Percentiles rank a stretch among this genome's conserved stretches.
Evolutionary conservation across 2,329 filamentous ascomycete genomes (phyloP).

Genomic region (Dothistroma septosporum): DNA sequence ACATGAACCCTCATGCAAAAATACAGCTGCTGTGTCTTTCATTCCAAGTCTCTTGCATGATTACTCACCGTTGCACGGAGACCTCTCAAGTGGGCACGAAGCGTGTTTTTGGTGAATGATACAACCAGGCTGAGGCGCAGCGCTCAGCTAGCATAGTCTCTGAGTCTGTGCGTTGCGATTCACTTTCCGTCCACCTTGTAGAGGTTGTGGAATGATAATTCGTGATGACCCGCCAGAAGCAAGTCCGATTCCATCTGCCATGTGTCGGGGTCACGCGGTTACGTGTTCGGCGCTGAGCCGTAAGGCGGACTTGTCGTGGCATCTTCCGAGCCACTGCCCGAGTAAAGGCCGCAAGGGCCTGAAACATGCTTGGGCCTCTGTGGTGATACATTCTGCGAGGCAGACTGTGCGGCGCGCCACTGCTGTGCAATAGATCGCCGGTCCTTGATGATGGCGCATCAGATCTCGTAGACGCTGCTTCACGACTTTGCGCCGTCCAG

Average conservation of each 20-base stretch:
- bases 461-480: conserved; percentile 6
- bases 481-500: conserved; percentile 30
- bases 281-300: not conserved
- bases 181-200: not conserved
- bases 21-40: not conserved
- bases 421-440: not conserved
- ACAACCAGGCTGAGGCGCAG: not conserved
- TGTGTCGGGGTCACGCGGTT: not conserved
- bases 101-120: not conserved
- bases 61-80: not conserved
- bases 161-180: not conserved
- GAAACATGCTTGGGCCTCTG: conserved; percentile 1
- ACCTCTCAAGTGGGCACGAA: not conserved
- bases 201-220: not conserved
- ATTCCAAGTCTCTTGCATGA: not conserved
- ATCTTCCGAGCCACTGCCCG: conserved; percentile 5
- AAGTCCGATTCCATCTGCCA: not conserved
- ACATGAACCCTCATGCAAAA: not conserved
- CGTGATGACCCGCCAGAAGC: not conserved
- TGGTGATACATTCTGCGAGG: not conserved
- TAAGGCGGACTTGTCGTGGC: not conserved
- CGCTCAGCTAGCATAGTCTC: not conserved
- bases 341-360: conserved; percentile 1
- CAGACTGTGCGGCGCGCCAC: not conserved
- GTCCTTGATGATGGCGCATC: not conserved